phyloP scores from a whole-genome alignment of 2,329 filamentous ascomycete species.

The Dactylellina cionopaga region DNA sequence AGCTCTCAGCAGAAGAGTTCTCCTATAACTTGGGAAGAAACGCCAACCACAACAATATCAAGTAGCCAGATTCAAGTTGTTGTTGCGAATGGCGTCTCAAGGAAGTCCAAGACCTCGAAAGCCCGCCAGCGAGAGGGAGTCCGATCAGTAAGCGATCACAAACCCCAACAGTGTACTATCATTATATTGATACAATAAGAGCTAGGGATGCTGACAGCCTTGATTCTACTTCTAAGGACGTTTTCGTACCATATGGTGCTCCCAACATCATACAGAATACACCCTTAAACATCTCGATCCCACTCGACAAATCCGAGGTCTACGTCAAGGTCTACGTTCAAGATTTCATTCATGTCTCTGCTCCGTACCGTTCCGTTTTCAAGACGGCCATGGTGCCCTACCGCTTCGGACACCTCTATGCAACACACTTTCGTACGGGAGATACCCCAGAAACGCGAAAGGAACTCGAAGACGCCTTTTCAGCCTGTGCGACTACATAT shows the following conservation, averaged over 20 bases:
- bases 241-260: background rate
- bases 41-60: constrained; percentile 44
- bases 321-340: constrained; percentile 49
- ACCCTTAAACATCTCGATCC: constrained; percentile 34
- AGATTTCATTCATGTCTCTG: constrained; percentile 51
- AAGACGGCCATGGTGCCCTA: constrained; percentile 50
- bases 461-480: constrained; percentile 44
- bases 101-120: constrained; percentile 16
- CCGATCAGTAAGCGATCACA: constrained; percentile 26
- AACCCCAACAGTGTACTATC: background rate
- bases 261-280: constrained; percentile 12
- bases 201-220: background rate
- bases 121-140: constrained; percentile 12
- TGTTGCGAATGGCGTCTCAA: constrained; percentile 17
- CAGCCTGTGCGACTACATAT: constrained; percentile 44
- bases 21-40: constrained; percentile 44
- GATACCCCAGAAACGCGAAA: constrained; percentile 47
- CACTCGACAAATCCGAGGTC: constrained; percentile 33
- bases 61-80: constrained; percentile 40
- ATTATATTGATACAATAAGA: constrained; percentile 1
- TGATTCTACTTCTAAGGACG: constrained; percentile 1
- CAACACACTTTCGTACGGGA: constrained; percentile 43
- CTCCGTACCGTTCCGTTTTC: constrained; percentile 38
- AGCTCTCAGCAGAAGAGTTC: constrained; percentile 40
- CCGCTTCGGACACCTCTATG: constrained; percentile 44